These are phyloP conservation scores for Prunus mongolica DNA, from an alignment of 306 rosid genomes.

Conservation along the genomic window DNA sequence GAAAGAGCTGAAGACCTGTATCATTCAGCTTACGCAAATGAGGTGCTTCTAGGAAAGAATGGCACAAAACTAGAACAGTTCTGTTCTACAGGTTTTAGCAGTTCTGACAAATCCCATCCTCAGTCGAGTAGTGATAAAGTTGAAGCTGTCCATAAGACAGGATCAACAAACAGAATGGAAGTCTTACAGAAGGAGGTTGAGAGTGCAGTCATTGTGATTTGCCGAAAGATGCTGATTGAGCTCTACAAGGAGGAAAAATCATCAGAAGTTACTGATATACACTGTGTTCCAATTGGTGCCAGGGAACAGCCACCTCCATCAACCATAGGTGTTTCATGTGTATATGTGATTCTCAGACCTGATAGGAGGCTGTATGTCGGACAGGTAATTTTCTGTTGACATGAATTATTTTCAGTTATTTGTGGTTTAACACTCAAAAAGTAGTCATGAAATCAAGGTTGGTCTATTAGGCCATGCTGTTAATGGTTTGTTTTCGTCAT, in stretches of 20 bases:
- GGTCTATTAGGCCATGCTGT: neutral
- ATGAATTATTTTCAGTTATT: neutral
- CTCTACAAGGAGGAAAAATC: slow-evolving; percentile 29
- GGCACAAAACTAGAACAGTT: slow-evolving; percentile 28
- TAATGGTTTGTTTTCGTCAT: neutral
- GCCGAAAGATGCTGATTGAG: slow-evolving; percentile 65
- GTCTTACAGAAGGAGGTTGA: slow-evolving; percentile 49
- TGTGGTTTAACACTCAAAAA: neutral
- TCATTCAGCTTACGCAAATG: slow-evolving; percentile 49
- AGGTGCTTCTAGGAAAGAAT: slow-evolving; percentile 25
- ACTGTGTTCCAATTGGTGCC: slow-evolving; percentile 50
- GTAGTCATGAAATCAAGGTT: neutral
- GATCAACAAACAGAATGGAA: slow-evolving; percentile 30
- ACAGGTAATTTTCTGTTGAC: slow-evolving; percentile 50
- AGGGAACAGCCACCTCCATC: slow-evolving; percentile 91
- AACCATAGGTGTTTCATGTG: slow-evolving; percentile 82
- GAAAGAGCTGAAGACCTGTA: slow-evolving; percentile 77
- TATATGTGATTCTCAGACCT: slow-evolving; percentile 75
- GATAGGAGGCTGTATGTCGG: slow-evolving; percentile 77
- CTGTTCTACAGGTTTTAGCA: slow-evolving; percentile 26
- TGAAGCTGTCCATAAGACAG: slow-evolving; percentile 24
- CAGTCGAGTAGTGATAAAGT: slow-evolving; percentile 15
- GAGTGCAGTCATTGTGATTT: slow-evolving; percentile 55
- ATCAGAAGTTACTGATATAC: slow-evolving; percentile 34
- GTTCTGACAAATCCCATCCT: slow-evolving; percentile 31